phyloP scores from a whole-genome alignment of 495 filamentous ascomycete genomes.

The Penicillium atrosanguineum region DNA sequence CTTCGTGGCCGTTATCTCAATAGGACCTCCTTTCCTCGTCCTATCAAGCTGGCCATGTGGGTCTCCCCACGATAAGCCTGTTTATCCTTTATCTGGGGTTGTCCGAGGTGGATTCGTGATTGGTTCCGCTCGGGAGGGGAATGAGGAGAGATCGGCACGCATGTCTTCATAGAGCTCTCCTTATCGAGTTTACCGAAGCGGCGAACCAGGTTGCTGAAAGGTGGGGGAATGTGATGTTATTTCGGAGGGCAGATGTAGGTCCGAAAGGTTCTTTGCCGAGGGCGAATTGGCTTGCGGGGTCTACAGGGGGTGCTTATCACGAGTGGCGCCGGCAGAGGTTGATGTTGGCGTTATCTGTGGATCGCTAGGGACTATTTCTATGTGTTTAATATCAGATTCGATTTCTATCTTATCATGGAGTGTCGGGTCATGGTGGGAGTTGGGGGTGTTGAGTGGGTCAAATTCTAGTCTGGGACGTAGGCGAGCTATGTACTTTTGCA shows the following conservation, averaged over 20 bases:
- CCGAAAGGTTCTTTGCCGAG: neutral
- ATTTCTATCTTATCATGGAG: constrained; percentile 1
- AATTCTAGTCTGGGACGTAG: neutral
- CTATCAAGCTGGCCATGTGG: constrained; percentile 19
- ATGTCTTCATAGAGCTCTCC: neutral
- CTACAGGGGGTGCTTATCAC: neutral
- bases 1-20: constrained; percentile 2
- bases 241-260: constrained; percentile 6
- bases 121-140: constrained; percentile 15
- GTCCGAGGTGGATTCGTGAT: constrained; percentile 4
- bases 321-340: neutral
- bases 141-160: constrained; percentile 22
- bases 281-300: neutral
- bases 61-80: constrained; percentile 22
- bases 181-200: neutral
- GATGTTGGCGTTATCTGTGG: neutral
- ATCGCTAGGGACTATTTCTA: neutral
- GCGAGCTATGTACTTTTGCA: neutral
- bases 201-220: neutral
- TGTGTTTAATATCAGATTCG: neutral
- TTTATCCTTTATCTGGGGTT: constrained; percentile 20
- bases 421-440: neutral
- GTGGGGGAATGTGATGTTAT: neutral
- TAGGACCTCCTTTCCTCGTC: neutral
- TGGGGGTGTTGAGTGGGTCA: neutral